Evolutionary conservation across 345 rosid genomes (phyloP).

Genomic region (Gynandropsis gynandra): DNA sequence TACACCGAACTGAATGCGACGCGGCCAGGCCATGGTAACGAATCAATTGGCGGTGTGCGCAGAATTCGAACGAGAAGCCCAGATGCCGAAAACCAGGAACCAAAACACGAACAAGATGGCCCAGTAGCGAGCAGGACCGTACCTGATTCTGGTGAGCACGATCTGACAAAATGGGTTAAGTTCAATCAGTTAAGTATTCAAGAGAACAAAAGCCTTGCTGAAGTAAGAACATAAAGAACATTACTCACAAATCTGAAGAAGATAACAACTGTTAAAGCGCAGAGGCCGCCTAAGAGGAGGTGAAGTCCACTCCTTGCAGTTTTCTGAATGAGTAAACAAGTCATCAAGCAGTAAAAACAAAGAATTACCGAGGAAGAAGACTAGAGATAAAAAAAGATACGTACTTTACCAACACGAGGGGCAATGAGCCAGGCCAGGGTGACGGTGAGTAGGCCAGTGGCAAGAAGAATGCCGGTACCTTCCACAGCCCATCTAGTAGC

Average conservation of each 20-base stretch:
- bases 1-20: conserved; percentile 10
- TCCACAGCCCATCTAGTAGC: conserved; percentile 95
- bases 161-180: conserved; percentile 70
- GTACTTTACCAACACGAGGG: conserved; percentile 96
- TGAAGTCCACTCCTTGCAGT: conserved; percentile 91
- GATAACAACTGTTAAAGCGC: conserved; percentile 83
- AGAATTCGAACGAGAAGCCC: conserved; percentile 62
- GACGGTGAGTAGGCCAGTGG: conserved; percentile 82
- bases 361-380: background rate
- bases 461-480: conserved; percentile 90
- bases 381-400: conserved; percentile 1
- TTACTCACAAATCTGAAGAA: conserved; percentile 90
- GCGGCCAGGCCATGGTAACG: no score
- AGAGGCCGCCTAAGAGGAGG: conserved; percentile 81
- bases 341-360: background rate
- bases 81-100: conserved; percentile 95
- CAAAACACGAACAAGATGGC: conserved; percentile 92
- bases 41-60: conserved; percentile 17
- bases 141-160: conserved; percentile 90
- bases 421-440: conserved; percentile 96
- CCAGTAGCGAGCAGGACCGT: conserved; percentile 98
- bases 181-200: background rate
- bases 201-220: no score
- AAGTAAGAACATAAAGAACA: background rate
- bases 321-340: conserved; percentile 43